Evolutionary conservation across 2,329 filamentous ascomycete genomes (phyloP), one percentile per base, ranked within the genome.

Genomic region (Ascochyta clinopodiicola): DNA sequence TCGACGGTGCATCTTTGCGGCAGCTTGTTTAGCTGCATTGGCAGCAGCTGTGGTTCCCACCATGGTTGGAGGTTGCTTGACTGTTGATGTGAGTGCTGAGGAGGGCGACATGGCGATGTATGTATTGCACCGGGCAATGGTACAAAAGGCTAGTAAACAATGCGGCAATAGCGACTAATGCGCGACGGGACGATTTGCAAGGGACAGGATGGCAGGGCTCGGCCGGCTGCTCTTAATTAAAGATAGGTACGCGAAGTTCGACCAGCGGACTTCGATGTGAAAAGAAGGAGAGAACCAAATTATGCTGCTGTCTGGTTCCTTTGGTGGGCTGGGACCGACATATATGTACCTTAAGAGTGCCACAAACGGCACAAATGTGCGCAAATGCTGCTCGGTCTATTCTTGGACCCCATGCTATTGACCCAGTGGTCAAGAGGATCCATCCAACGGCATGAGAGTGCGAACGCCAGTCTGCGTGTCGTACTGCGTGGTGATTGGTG

Each of bases 1-100:
- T 72, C 94, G 87, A 76, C 92, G 88, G 78, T 97, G 94, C 88
- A 95, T 92, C 82, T 96, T 94, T 70, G 87, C 80, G 78, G 90
- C 89, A 72, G 85, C 80, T 79, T 67, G 68, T 66, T 81, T 82
- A 60, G 79, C 73, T 56, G 71, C 57, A 52, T 69, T 91, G 62
- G 85, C 75, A 70, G 81, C 70, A 56, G 74, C 75, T 44, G 75
- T 78, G 62, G 78, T 75, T 51, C 79, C 81, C 62, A 79, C 78
- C 77, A 82, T 82, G 64, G 78, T 83, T 62, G 78, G 70, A 65
- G 74, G 67, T 60, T 71, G 64, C 73, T 77, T 79, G 61, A 73
- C 69, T 66, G 73, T 65, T 63, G 72, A 72, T 66, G 76, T 69
- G 68, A 71, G 69, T 63, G 74, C 69, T 57, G 72, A 71, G 60